A percentile compares a stretch with the other conserved stretches of the same genome.
phyloP scores from a whole-genome alignment of 768 basidiomycete species.

The Xerocomus potaroensis region DNA sequence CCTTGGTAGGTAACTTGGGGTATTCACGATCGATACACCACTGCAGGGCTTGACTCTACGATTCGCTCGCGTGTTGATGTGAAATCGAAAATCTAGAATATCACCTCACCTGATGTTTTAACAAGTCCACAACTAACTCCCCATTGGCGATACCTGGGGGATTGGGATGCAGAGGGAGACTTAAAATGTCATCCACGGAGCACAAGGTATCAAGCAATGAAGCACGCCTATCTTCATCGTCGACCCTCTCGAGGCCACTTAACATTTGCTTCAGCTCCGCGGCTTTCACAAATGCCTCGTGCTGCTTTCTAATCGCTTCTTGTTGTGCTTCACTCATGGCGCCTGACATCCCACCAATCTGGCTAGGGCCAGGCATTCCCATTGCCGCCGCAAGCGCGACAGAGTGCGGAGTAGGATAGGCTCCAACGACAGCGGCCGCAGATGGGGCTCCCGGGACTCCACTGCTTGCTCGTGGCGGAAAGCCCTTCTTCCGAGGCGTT shows the following conservation, averaged over 20 bases:
- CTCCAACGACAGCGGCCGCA: constrained; percentile 7
- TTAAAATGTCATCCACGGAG: constrained; percentile 63
- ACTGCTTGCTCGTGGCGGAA: constrained; percentile 26
- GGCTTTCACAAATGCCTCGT: constrained; percentile 55
- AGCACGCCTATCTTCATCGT: constrained; percentile 68
- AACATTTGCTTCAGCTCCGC: constrained; percentile 64
- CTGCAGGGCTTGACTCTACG: constrained; percentile 73
- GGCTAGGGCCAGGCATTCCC: constrained; percentile 21
- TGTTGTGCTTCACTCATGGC: constrained; percentile 36
- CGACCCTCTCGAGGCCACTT: constrained; percentile 65
- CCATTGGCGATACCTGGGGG: constrained; percentile 70
- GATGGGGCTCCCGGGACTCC: constrained; percentile 20
- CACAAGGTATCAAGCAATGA: constrained; percentile 70
- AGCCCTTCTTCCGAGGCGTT: constrained; percentile 62
- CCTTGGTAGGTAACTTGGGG: constrained; percentile 64
- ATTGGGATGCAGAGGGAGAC: constrained; percentile 62
- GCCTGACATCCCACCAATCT: constrained; percentile 6
- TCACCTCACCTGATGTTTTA: constrained; percentile 71
- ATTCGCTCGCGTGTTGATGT: not conserved
- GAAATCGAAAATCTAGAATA: not conserved
- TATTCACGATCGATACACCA: constrained; percentile 86
- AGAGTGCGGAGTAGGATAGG: constrained; percentile 12
- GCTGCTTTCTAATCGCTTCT: constrained; percentile 25
- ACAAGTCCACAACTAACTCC: constrained; percentile 63
- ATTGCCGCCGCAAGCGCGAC: constrained; percentile 13